Base-by-base conservation (phyloP, 1,284 basidiomycete genomes). In the Cryptococcus wingfieldii region DNA sequence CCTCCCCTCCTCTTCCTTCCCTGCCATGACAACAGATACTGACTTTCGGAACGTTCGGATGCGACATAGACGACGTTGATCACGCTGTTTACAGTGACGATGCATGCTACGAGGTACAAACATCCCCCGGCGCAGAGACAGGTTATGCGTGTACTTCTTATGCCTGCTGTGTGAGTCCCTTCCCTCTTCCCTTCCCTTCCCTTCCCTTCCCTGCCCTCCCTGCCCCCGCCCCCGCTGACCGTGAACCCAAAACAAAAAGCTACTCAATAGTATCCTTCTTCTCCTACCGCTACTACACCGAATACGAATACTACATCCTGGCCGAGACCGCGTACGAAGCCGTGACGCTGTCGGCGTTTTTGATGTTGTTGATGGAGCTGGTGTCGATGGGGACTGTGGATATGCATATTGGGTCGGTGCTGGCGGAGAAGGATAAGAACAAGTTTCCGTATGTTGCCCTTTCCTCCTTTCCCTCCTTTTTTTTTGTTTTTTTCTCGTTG, bases 211-310 rank as follows among this genome's bases (percentile, higher is more conserved):
- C 19, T 19, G 1, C 19, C 19, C 19, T 19, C 19, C 19, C 19
- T 2, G 19, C 19, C 31, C 10, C 31, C 10, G 25, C 47, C 16
- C 16, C 10, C n/a, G 5, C 31, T 45, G 45, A 16, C n/a, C 14
- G 2, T 19, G n/a, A 19, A 19, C 19, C 14, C 13, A 23, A 28
- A 25, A 19, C 19, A 19, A 13, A 19, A 53, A 65, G 62, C 48
- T 91, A 89, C 73, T 86, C 86, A n/a, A 78, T 93, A 67, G 84
- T 93, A 56, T 90, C 89, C 1, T 93, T 92, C 81, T 84, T 90
- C 67, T 89, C 88, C 23, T 94, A 90, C 67, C 83, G 90, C 5
- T 93, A 79, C 77, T 92, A 90, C 79, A 82, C 50, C 18, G 53
- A 58, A 37, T 63, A 64, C 50, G 74, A 72, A 39, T 78, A 93